A percentile compares a stretch with the other conserved stretches of the same genome.
Conservation (phyloP, 805 yeast genomes). For the Candida quercuum region DNA sequence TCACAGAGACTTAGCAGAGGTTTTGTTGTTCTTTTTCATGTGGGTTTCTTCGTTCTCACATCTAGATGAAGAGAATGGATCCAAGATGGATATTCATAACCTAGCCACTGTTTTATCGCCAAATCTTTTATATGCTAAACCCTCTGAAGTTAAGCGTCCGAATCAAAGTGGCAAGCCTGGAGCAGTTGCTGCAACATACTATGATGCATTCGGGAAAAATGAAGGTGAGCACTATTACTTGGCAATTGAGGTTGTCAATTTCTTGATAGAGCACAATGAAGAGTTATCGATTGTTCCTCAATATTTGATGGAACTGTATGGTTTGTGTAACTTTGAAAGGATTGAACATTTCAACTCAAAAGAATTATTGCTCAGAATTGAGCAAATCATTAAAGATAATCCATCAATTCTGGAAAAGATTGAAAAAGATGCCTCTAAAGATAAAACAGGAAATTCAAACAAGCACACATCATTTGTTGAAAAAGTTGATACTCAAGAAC, state of each 20-base stretch:
- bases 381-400: slow-evolving; percentile 22
- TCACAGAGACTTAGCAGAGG: slow-evolving; percentile 84
- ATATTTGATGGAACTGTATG: slow-evolving; percentile 32
- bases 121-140: slow-evolving; percentile 66
- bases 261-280: slow-evolving; percentile 75
- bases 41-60: slow-evolving; percentile 97
- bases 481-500: slow-evolving; percentile 7
- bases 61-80: slow-evolving; percentile 82
- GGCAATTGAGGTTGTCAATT: slow-evolving; percentile 87
- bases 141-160: slow-evolving; percentile 27
- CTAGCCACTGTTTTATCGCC: slow-evolving; percentile 95
- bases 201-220: slow-evolving; percentile 34
- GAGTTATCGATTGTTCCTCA: slow-evolving; percentile 73
- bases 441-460: background rate
- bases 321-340: slow-evolving; percentile 18
- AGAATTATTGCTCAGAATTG: slow-evolving; percentile 33
- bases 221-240: slow-evolving; percentile 72
- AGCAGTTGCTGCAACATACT: slow-evolving; percentile 25
- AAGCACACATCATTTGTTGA: slow-evolving; percentile 7
- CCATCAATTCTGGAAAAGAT: slow-evolving; percentile 15
- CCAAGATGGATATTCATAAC: slow-evolving; percentile 95
- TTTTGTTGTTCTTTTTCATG: slow-evolving; percentile 74
- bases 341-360: slow-evolving; percentile 26
- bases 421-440: background rate
- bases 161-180: slow-evolving; percentile 14